Evolutionary conservation across 1,284 basidiomycete genomes (phyloP), one percentile per base, ranked within the genome.

Genomic region (Ustilago cynodontis): DNA sequence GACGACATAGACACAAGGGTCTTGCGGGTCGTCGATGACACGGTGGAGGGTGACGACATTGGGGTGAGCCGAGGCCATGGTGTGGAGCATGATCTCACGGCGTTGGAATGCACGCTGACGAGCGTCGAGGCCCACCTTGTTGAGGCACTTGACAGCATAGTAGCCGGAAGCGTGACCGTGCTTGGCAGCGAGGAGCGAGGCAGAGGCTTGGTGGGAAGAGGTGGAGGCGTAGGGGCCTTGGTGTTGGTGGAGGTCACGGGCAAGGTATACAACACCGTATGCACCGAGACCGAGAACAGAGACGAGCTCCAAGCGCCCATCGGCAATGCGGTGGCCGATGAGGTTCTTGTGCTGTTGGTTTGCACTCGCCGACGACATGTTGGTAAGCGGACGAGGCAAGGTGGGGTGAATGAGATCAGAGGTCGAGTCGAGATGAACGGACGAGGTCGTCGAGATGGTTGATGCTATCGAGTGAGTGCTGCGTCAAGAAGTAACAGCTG

Each of bases 241-340:
- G 66, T 82, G 80, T 47, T 74, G 74, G 24, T 76, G 73, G 28
- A 82, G 66, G 54, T 85, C 84, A 29, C 83, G 80, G 1, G 85
- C 85, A 33, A 85, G 93, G 87, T 98, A 98, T 55, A 98, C 95
- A 81, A 97, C 93, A 70, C 96, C 96, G 86, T 98, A 98, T 26
- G 95, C 95, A 50, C 96, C 96, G 59, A 94, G 90, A 59, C 96
- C 96, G 61, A 99, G 91, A 62, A 96, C 90, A 82, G 93, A 91
- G 81, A 94, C 91, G 81, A 98, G 92, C 87, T 95, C 91, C 71
- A 98, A 90, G 3, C 86, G 78, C 22, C 83, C 85, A 60, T 86
- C 82, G 70, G 87, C 87, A 66, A 88, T 86, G 52, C 77, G 72
- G 63, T 85, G 82, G 33, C 87, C 87, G 57, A 87, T 80, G 49